Evolutionary conservation across 352 stramenopile genomes (phyloP).

Genomic region (Phytophthora sp.): DNA sequence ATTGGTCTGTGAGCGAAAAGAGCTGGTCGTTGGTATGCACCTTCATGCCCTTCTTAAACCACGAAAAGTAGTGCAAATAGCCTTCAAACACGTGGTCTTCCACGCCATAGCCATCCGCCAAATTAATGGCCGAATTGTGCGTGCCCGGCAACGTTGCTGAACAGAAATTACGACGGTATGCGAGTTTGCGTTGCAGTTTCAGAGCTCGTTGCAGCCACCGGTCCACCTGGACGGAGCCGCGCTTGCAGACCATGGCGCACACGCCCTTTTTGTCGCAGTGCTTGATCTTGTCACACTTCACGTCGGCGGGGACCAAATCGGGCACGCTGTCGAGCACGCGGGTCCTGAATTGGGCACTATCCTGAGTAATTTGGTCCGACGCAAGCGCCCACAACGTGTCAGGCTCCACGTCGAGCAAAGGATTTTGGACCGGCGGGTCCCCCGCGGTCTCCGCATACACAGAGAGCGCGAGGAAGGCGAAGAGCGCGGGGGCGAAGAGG

Average conservation of each 20-base stretch:
- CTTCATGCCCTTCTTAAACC: slow-evolving; percentile 55
- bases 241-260: slow-evolving; percentile 67
- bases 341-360: slow-evolving; percentile 40
- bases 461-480: not conserved
- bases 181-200: slow-evolving; percentile 70
- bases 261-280: slow-evolving; percentile 68
- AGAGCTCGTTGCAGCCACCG: slow-evolving; percentile 65
- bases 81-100: slow-evolving; percentile 79
- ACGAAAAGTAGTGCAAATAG: slow-evolving; percentile 64
- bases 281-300: slow-evolving; percentile 59
- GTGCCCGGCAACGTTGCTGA: slow-evolving; percentile 66
- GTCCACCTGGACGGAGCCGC: slow-evolving; percentile 58
- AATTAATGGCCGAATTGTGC: slow-evolving; percentile 81
- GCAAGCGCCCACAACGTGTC: slow-evolving; percentile 22
- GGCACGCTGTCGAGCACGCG: slow-evolving; percentile 48
- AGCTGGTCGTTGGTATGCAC: slow-evolving; percentile 81
- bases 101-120: slow-evolving; percentile 73
- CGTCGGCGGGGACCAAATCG: slow-evolving; percentile 67
- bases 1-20: slow-evolving; percentile 78
- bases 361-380: slow-evolving; percentile 25
- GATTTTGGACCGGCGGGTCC: slow-evolving; percentile 1
- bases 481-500: not conserved
- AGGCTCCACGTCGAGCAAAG: slow-evolving; percentile 5
- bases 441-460: not conserved
- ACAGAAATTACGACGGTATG: slow-evolving; percentile 78